Evolutionary conservation across 2,329 filamentous ascomycete genomes (phyloP).

Genomic region (Fusarium miscanthi): DNA sequence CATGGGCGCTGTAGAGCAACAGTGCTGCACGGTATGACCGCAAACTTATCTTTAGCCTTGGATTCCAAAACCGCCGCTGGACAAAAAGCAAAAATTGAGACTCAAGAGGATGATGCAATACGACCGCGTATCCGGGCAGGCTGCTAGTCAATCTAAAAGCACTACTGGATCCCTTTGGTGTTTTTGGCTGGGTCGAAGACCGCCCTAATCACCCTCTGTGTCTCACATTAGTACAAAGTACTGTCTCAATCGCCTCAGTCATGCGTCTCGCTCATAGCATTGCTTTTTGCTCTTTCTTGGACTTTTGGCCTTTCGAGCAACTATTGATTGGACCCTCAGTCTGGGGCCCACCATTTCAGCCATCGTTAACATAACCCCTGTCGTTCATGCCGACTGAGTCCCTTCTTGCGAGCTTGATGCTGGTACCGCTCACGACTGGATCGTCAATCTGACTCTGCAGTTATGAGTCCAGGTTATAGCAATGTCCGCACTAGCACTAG

Average conservation of each 20-base stretch:
- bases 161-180: constrained; percentile 36
- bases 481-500: neutral
- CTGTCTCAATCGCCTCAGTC: constrained; percentile 34
- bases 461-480: neutral
- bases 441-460: constrained; percentile 1
- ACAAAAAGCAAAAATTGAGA: constrained; percentile 32
- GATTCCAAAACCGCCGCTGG: constrained; percentile 23
- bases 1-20: constrained; percentile 1
- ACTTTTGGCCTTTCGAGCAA: constrained; percentile 25
- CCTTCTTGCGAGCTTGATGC: constrained; percentile 18
- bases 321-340: constrained; percentile 37
- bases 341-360: constrained; percentile 41
- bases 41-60: constrained; percentile 17
- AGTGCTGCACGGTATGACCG: constrained; percentile 7
- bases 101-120: constrained; percentile 42
- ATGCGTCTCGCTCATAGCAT: constrained; percentile 30
- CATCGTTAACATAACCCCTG: constrained; percentile 40
- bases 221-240: constrained; percentile 40
- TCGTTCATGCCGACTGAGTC: constrained; percentile 9
- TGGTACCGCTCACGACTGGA: constrained; percentile 4
- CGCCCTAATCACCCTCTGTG: constrained; percentile 37
- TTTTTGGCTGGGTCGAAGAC: constrained; percentile 31
- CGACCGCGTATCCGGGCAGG: constrained; percentile 28
- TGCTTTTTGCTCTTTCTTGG: constrained; percentile 32
- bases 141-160: constrained; percentile 29